These are phyloP conservation scores for Aquilaria yunnanensis DNA, from an alignment of 345 rosid species.

Conservation along the genomic window DNA sequence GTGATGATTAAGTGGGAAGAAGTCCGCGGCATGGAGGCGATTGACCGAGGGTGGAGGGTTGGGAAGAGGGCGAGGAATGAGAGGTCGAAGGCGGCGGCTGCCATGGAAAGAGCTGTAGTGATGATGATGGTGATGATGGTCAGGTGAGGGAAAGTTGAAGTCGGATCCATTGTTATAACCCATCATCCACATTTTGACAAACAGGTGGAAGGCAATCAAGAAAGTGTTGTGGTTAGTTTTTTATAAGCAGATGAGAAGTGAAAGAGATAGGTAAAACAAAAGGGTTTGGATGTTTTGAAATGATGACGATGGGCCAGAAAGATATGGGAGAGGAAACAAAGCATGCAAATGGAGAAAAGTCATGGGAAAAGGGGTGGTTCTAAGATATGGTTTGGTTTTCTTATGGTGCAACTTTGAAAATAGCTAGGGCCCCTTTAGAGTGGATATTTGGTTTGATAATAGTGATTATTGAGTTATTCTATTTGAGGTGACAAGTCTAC, in stretches of 20 bases:
- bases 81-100: slow-evolving; percentile 63
- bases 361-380: slow-evolving; percentile 1
- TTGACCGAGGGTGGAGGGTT: slow-evolving; percentile 23
- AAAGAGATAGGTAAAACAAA: not conserved
- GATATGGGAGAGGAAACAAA: slow-evolving; percentile 15
- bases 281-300: slow-evolving; percentile 4
- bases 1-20: slow-evolving; percentile 63
- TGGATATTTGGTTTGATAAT: no score
- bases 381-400: slow-evolving; percentile 1
- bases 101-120: slow-evolving; percentile 41
- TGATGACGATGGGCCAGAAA: not conserved
- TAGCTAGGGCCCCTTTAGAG: not conserved
- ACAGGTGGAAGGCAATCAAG: not conserved
- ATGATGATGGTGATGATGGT: no score
- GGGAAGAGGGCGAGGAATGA: slow-evolving; percentile 62
- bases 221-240: not conserved
- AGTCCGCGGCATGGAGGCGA: slow-evolving; percentile 34
- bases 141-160: slow-evolving; percentile 31
- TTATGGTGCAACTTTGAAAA: slow-evolving; percentile 5
- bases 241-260: not conserved
- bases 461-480: no score
- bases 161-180: slow-evolving; percentile 70
- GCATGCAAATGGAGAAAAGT: slow-evolving; percentile 14
- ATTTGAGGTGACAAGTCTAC: no score
- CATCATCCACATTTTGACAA: slow-evolving; percentile 78